Evolutionary conservation across 2,329 filamentous ascomycete species (phyloP), one percentile per base, ranked within the genome.

Genomic region (Xylariaceae sp.): DNA sequence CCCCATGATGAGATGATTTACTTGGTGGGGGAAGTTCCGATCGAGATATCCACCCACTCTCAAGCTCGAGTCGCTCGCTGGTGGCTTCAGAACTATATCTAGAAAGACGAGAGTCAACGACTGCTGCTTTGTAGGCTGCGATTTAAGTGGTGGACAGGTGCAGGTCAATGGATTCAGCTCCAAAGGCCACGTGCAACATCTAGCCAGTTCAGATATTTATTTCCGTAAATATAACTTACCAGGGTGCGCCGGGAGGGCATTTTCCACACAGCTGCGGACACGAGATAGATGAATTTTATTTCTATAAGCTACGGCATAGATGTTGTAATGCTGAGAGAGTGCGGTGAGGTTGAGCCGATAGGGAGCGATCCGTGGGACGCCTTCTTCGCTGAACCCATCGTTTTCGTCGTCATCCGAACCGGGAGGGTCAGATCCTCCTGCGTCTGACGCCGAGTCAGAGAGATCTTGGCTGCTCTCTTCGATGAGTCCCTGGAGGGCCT

Each of bases 1-100:
- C 13, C 87, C 87, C 21, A 88, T 78, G 9, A 87, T 76, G 13
- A 92, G 73, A 59, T 87, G 82, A 64, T 92, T 93, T 42, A 89
- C 79, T 24, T 80, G 77, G 67, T 92, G 88, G 1, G 81, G 79
- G 6, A 73, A 72, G 0, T 46, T 21, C 0, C 55, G 55, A 51
- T 86, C 80, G 24, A 90, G 74, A 52, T 79, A 77, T 5, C 86
- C 87, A 6, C 70, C 66, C 1, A 81, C 73, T 2, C 60, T 35
- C 1, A 65, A 61, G 1, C 75, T 73, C 18, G 72, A 74, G 56
- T 71, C 70, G 20, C 72, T 78, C 10, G 66, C 70, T 6, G 64
- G 72, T 10, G 79, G 77, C 23, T 67, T 69, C 8, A 88, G 71
- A 27, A 83, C 73, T 5, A 83, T 68, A 49, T 81, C 76, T 3